Evolutionary conservation across 2,329 filamentous ascomycete genomes (phyloP), one percentile per base, ranked within the genome.

Genomic region (Penicillium paneum): DNA sequence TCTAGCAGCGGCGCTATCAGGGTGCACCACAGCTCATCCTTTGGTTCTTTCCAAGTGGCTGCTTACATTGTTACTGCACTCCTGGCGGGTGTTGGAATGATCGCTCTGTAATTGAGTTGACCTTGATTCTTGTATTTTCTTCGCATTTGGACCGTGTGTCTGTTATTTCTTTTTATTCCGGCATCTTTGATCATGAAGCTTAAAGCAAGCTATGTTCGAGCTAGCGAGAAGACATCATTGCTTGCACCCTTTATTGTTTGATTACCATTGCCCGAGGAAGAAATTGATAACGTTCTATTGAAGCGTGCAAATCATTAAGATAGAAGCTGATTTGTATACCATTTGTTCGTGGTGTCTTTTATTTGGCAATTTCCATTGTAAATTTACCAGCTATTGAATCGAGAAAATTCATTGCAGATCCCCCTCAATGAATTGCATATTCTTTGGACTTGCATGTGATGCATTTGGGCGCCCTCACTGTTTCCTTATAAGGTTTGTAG

Each of bases 11-110:
- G 60, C 49, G 67, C 61, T 40, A 45, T 55, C 28, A 52, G 47
- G 8, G 19, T 67, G 38, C 61, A 63, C 50, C 64, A 67, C 3
- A 60, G 62, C 19, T 58, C 71, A 21, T 60, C 67, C 28, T 61
- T 74, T 45, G 69, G 71, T 5, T 58, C 69, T 34, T 38, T 75
- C 53, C 65, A 72, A 45, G 43, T 75, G 38, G 71, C 58, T 17
- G 68, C 64, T 4, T 76, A 72, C 54, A 40, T 71, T 13, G 57
- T 67, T 15, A 63, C 66, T 49, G 74, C 73, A 26, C 55, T 71
- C 42, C 51, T 74, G 28, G 67, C 72, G 51, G 74, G 74, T 48
- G 60, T 70, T 31, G 71, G 70, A 12, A 75, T 76, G 71, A 65
- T 76, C 42, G 59, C 75, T 53, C 62, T 77, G 60, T 77, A 71